Percentiles rank a stretch among this genome's conserved stretches.
Conservation (phyloP, 192 early-diverging fungal species). For the Linnemannia zychae region DNA sequence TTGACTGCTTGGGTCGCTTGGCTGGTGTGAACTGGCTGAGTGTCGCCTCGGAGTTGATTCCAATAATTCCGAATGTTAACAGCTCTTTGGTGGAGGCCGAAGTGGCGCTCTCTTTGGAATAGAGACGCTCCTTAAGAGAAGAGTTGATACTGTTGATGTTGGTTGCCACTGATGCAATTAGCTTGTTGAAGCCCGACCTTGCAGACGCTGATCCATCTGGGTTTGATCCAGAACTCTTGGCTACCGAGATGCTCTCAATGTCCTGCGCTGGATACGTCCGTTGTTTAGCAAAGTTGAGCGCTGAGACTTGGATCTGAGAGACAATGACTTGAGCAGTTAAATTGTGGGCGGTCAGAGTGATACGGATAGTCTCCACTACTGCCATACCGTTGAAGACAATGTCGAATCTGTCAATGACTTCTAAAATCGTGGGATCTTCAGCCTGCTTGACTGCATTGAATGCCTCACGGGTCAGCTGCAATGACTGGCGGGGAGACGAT, state of each 20-base stretch:
- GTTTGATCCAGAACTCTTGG: constrained; percentile 51
- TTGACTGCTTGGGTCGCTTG: constrained; percentile 49
- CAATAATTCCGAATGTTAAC: constrained; percentile 58
- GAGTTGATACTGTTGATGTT: constrained; percentile 61
- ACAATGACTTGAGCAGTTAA: constrained; percentile 56
- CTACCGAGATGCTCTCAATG: constrained; percentile 48
- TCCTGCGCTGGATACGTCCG: constrained; percentile 35
- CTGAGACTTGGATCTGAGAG: constrained; percentile 60
- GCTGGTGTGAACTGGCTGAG: constrained; percentile 52
- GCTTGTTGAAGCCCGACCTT: constrained; percentile 37
- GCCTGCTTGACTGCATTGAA: background rate
- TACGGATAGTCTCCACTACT: constrained; percentile 54
- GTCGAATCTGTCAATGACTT: constrained; percentile 57
- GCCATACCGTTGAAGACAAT: constrained; percentile 62
- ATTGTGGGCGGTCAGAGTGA: constrained; percentile 63
- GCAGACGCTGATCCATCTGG: constrained; percentile 39
- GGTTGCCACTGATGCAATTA: constrained; percentile 55
- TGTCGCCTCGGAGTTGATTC: constrained; percentile 59
- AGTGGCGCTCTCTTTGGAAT: constrained; percentile 45
- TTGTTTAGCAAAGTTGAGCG: constrained; percentile 59
- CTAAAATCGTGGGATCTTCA: constrained; percentile 28
- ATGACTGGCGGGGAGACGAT: constrained; percentile 44
- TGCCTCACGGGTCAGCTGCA: constrained; percentile 42
- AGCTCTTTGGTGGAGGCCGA: constrained; percentile 40
- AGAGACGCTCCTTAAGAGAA: constrained; percentile 41